Evolutionary conservation across 441 rosid genomes (phyloP), one percentile per base, ranked within the genome.

Genomic region (Lagerstroemia fauriei): DNA sequence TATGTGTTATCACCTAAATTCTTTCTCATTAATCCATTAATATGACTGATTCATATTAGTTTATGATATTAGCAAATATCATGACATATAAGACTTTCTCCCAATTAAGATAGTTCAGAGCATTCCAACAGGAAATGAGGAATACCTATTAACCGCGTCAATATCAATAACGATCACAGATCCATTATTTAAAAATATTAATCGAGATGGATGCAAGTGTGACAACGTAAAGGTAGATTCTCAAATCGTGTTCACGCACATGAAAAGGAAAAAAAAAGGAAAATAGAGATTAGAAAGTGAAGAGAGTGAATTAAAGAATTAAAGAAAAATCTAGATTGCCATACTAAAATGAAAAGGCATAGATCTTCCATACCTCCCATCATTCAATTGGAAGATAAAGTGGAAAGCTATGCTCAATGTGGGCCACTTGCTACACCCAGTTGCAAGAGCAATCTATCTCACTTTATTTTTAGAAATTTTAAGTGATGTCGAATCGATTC

Each of bases 361-460:
- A 9, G 66, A 61, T 59, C 69, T 48, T 48, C 51, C 10, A 48
- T 12, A 48, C 44, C 44, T 48, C 51, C 51, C 69, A 77, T 77
- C 79, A 59, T 77, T 53, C 69, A 77, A 53, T 24, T 48, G 71
- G 50, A 41, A 76, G 71, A 56, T 63, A 78, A 65, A 78, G 81
- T 46, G n/a, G 32, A 32, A 24, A 61, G 56, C 38, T 44, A 27
- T 78, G 81, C 73, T 44, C 51, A n/a, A 32, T n/a, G 27, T 27
- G 48, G 24, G 59, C 24, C 51, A 48, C 51, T 48, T 48, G 51
- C 61, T 48, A 48, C 51, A 48, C 51, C 51, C 51, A 48, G 51
- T 48, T 48, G 51, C 51, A 48, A 8, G 51, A 48, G 51, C 51
- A 12, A 48, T 48, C 14, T 12, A 48, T 48, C 14, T 48, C 14